These are phyloP conservation scores for Wallacemonas collosoma DNA, from an alignment of 208 protist genomes.

Conservation along the genomic window DNA sequence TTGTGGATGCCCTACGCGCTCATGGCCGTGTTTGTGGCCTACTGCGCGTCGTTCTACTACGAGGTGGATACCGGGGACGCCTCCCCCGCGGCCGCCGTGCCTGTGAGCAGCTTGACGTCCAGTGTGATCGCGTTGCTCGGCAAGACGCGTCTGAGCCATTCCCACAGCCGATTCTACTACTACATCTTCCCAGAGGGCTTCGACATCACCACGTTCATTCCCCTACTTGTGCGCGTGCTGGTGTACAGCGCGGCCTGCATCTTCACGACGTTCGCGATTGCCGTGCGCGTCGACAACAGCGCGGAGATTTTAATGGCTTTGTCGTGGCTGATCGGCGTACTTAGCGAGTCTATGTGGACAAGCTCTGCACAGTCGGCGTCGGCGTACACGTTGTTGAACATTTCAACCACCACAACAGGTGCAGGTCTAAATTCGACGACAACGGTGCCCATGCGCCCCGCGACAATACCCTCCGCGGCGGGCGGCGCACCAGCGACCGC, in stretches of 20 bases:
- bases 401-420: not conserved
- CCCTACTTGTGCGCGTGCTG: slow-evolving; percentile 48
- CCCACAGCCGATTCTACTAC: slow-evolving; percentile 40
- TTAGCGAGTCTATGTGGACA: slow-evolving; percentile 64
- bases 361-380: slow-evolving; percentile 21
- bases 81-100: slow-evolving; percentile 1
- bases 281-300: slow-evolving; percentile 45
- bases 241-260: slow-evolving; percentile 45
- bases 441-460: not conserved
- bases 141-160: slow-evolving; percentile 17
- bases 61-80: slow-evolving; percentile 17
- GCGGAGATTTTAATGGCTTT: slow-evolving; percentile 73
- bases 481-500: slow-evolving; percentile 1
- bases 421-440: not conserved
- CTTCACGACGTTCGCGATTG: slow-evolving; percentile 45
- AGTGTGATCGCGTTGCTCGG: slow-evolving; percentile 3
- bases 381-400: not conserved
- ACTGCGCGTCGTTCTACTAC: slow-evolving; percentile 53
- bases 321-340: slow-evolving; percentile 67
- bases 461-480: too few species aligned
- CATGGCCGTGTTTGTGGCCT: slow-evolving; percentile 63
- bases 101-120: slow-evolving; percentile 11
- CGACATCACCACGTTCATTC: slow-evolving; percentile 45
- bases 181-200: slow-evolving; percentile 54
- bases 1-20: slow-evolving; percentile 74